phyloP scores from a whole-genome alignment of 257 asterid genomes.

The Asclepias syriaca region DNA sequence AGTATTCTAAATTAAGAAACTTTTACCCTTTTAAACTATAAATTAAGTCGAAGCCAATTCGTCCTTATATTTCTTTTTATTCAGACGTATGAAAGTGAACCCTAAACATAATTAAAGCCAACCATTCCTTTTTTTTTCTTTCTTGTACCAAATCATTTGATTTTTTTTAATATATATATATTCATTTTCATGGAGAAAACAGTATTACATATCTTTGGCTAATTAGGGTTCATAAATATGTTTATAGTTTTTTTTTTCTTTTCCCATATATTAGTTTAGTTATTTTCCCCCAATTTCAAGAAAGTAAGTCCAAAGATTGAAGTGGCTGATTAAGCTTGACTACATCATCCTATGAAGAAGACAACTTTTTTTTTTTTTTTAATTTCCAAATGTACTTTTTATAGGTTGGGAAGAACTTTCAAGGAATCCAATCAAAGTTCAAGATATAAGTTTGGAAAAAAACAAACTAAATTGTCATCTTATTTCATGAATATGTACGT shows the following conservation, averaged over 20 bases:
- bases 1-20: no score
- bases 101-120: not conserved
- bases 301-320: not conserved
- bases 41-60: not conserved
- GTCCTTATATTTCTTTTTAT: constrained; percentile 4
- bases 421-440: no score
- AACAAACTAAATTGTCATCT: no score
- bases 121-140: constrained; percentile 13
- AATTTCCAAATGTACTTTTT: not conserved
- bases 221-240: no score
- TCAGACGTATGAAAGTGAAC: not conserved
- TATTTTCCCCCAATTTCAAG: no score
- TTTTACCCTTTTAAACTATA: not conserved
- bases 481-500: no score
- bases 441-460: no score
- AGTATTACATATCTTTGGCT: no score
- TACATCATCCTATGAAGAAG: not conserved
- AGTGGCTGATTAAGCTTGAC: not conserved
- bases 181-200: not conserved
- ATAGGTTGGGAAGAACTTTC: no score
- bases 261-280: no score
- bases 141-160: not conserved
- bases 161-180: not conserved
- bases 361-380: no score
- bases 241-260: no score